Percentiles rank a stretch among this genome's conserved stretches.
Evolutionary conservation across 2,329 filamentous ascomycete species (phyloP).

Genomic region (Shiraia bambusicola): DNA sequence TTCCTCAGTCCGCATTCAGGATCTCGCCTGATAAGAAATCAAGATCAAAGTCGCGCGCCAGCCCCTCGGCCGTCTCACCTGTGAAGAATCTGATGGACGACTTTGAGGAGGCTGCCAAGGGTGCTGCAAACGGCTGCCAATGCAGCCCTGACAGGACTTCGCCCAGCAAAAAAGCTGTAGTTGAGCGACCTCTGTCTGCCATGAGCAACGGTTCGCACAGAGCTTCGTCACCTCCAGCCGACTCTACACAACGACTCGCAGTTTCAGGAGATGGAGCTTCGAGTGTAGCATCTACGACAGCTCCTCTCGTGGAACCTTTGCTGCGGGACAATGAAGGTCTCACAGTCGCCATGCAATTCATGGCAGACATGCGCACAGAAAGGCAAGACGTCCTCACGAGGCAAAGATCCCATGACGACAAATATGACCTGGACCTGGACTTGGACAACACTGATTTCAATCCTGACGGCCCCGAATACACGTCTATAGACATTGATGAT

Average conservation of each 20-base stretch:
- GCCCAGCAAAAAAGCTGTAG: constrained; percentile 23
- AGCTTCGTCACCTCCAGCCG: constrained; percentile 30
- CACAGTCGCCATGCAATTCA: constrained; percentile 40
- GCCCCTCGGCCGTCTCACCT: constrained; percentile 35
- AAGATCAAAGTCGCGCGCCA: constrained; percentile 29
- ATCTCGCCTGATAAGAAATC: constrained; percentile 33
- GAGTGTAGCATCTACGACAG: constrained; percentile 18
- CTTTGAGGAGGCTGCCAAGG: constrained; percentile 22
- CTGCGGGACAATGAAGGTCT: constrained; percentile 45
- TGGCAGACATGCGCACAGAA: constrained; percentile 32
- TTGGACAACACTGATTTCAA: constrained; percentile 37
- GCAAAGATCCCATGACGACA: constrained; percentile 23
- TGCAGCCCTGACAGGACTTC: constrained; percentile 26
- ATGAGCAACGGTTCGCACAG: constrained; percentile 29
- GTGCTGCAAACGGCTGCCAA: too few relatives aligned
- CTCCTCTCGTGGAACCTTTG: constrained; percentile 21
- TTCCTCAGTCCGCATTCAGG: constrained; percentile 37
- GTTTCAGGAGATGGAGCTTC: constrained; percentile 11
- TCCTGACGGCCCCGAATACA: constrained; percentile 32
- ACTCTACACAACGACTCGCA: constrained; percentile 15
- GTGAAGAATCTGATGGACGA: constrained; percentile 31
- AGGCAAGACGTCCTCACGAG: constrained; percentile 23
- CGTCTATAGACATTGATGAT: constrained; percentile 57
- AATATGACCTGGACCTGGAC: constrained; percentile 23
- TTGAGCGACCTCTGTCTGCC: constrained; percentile 28